Conservation (phyloP, 73 alveolate genomes). For the Paramecium bursaria region DNA sequence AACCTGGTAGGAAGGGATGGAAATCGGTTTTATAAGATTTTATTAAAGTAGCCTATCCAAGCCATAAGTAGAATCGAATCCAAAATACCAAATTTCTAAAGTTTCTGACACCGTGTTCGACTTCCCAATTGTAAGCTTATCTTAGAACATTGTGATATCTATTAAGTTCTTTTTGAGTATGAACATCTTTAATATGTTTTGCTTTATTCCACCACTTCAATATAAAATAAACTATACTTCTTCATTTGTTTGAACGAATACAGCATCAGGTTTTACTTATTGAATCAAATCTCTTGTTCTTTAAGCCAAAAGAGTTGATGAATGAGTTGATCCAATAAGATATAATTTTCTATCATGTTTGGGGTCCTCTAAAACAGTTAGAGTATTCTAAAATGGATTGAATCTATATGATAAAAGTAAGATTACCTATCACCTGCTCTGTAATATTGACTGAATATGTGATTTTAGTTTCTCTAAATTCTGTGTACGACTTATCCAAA, state of each 20-base stretch:
- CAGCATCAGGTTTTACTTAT: conserved; percentile 85
- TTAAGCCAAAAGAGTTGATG: conserved; percentile 82
- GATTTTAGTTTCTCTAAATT: conserved; percentile 65
- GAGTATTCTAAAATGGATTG: conserved; percentile 67
- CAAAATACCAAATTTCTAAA: conserved; percentile 74
- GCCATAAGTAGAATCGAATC: conserved; percentile 72
- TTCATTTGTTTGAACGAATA: conserved; percentile 74
- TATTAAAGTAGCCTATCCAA: conserved; percentile 23
- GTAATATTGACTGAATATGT: conserved; percentile 8
- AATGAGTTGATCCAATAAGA: conserved; percentile 86
- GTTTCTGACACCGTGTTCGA: conserved; percentile 66
- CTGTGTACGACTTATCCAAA: conserved; percentile 69
- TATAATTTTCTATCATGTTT: conserved; percentile 75
- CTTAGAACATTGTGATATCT: conserved; percentile 64
- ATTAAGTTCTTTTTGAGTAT: conserved; percentile 81
- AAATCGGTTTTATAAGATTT: conserved; percentile 72
- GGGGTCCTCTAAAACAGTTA: conserved; percentile 71
- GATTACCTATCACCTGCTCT: conserved; percentile 69
- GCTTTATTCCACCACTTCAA: conserved; percentile 90
- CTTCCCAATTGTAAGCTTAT: conserved; percentile 70
- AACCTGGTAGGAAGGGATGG: conserved; percentile 84
- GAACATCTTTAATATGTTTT: conserved; percentile 72
- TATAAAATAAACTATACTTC: too few species aligned
- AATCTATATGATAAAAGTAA: conserved; percentile 3
- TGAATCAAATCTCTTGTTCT: conserved; percentile 81